Evolutionary conservation across 2,329 filamentous ascomycete genomes (phyloP).

Genomic region (Fusarium proliferatum): DNA sequence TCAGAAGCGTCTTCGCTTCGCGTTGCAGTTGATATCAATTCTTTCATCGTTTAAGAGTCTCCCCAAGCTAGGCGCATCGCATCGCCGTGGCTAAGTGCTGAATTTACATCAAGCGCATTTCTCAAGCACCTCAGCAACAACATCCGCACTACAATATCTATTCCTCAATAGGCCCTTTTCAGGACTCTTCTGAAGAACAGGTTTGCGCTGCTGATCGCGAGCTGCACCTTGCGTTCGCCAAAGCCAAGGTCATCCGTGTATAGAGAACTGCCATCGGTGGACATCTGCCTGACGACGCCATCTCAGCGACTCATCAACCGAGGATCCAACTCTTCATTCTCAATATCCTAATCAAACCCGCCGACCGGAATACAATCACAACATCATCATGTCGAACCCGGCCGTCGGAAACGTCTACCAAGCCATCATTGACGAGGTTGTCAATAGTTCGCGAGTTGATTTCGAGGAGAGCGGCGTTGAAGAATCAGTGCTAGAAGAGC

Average conservation of each 20-base stretch:
- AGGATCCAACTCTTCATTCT: background rate
- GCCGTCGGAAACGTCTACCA: constrained; percentile 82
- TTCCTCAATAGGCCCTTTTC: background rate
- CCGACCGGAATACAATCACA: constrained; percentile 12
- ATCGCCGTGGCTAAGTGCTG: constrained; percentile 23
- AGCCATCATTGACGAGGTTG: constrained; percentile 83
- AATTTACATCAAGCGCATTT: constrained; percentile 18
- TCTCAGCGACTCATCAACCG: background rate
- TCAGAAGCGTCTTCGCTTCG: background rate
- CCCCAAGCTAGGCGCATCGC: constrained; percentile 17
- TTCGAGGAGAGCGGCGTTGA: constrained; percentile 97
- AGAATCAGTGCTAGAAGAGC: constrained; percentile 84
- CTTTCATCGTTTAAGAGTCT: background rate
- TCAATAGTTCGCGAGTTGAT: constrained; percentile 90
- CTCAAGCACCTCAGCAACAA: constrained; percentile 14
- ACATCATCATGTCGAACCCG: constrained; percentile 65
- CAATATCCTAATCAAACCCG: background rate
- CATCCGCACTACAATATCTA: background rate
- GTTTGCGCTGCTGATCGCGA: constrained; percentile 1
- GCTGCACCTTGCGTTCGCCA: background rate
- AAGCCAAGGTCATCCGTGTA: background rate
- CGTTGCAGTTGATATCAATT: constrained; percentile 18
- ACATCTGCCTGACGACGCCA: constrained; percentile 13
- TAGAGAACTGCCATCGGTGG: background rate
- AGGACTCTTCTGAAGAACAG: background rate